Base-by-base conservation (phyloP, 805 yeast species). In the Wickerhamomyces ciferrii region DNA sequence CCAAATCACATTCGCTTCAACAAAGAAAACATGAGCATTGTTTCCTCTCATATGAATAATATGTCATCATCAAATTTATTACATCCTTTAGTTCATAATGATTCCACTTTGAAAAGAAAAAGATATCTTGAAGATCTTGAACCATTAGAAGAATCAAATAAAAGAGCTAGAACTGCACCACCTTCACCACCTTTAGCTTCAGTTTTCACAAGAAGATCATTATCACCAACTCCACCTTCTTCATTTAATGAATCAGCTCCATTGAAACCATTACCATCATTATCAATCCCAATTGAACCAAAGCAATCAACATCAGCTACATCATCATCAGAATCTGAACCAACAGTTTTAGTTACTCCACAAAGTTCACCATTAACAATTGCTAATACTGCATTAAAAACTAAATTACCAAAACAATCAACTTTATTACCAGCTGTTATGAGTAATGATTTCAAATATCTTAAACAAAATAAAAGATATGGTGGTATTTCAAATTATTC, bases 151-250 rank as follows among this genome's bases (percentile, higher is more conserved):
- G 46, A 46, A 14, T 8, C 31, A 27, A 41, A 43, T 43, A 72
- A 73, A 54, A 60, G 74, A 43, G 63, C 74, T n/a, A 63, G 69
- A 54, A 71, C 76, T 10, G 76, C 76, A 4, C 76, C 77, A 31
- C 73, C 76, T 13, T 69, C 73, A 17, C 69, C 70, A 11, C 71
- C 69, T n/a, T 55, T 56, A 23, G 48, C 43, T 29, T 5, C 48
- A 10, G 25, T 39, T 15, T 43, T 37, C 40, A 52, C 54, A 48
- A 47, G 57, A 43, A 53, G 55, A 50, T 55, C 62, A 2, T 46
- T 53, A n/a, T 56, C 60, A 6, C 58, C 60, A 41, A 45, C 51
- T 13, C 52, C 50, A 32, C 53, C 43, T 13, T 44, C 34, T 19
- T 32, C 44, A 9, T 48, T 47, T 34, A 17, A 27, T 36, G 25